Base-by-base conservation (phyloP, 2,329 filamentous ascomycete genomes). In the Calonectria multiphialidica region DNA sequence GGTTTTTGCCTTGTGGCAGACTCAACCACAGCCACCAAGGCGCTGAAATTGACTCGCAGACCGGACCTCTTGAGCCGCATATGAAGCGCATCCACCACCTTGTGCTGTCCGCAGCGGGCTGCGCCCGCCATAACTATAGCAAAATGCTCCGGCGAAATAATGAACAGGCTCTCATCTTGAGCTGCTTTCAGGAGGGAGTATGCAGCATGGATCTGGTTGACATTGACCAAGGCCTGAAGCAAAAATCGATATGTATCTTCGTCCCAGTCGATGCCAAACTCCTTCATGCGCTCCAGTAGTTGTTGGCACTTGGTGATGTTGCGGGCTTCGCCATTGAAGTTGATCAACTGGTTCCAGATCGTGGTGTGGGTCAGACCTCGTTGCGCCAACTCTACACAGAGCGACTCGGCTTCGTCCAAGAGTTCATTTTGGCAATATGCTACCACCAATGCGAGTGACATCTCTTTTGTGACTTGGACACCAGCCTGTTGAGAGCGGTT, bases 261-360 rank as follows among this genome's bases (percentile, higher is more conserved):
- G 72, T 90, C 83, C 83, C 88, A 90, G 12, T 85, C 79, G 15
- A 91, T 78, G 0, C 82, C 78, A 45, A 83, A 80, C 15, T 84
- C 81, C 25, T 84, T 85, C 90, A 92, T 92, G 42, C 79, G 72
- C 42, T 83, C 81, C 25, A 91, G 82, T 8, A 90, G 69, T 5
- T 83, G 84, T 76, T 90, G 87, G 66, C 90, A 84, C 59, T 84
- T 83, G n/a, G 80, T 80, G 8, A 91, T 81, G 65, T 88, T 86
- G 68, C 93, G 89, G 8, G 89, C 88, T 68, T 90, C 85, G 8
- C 94, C 94, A 81, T 95, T 89, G 72, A 93, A 90, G 68, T 89
- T 87, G 5, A 98, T 85, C 37, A 98, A 84, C 66, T 91, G 88
- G 80, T 98, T 98, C 94, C 94, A 98, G 79, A 95, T 90, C 37